Conservation (phyloP, 2,329 filamentous ascomycete species). For the Fusarium nurragi region DNA sequence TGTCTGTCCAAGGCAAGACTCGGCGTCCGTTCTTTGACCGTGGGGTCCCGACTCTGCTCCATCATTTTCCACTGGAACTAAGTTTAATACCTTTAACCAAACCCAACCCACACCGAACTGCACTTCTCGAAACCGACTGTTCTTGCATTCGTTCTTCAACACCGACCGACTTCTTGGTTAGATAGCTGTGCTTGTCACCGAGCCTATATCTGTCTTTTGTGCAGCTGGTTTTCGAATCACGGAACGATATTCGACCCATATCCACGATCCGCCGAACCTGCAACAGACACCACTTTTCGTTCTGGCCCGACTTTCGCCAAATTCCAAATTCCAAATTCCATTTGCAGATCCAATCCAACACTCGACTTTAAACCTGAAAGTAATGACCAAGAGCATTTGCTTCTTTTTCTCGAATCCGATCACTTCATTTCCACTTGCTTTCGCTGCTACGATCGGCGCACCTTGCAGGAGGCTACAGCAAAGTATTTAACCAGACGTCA, state of each 20-base stretch:
- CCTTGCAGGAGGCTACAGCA: slow-evolving; percentile 30
- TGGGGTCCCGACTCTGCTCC: slow-evolving; percentile 26
- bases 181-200: slow-evolving; percentile 25
- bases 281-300: slow-evolving; percentile 15
- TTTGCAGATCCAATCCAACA: slow-evolving; percentile 14
- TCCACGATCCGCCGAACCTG: slow-evolving; percentile 20
- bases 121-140: slow-evolving; percentile 19
- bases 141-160: slow-evolving; percentile 32
- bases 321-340: slow-evolving; percentile 22
- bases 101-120: slow-evolving; percentile 21
- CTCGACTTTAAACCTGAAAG: slow-evolving; percentile 36
- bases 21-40: slow-evolving; percentile 36
- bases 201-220: slow-evolving; percentile 17
- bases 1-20: slow-evolving; percentile 36
- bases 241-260: slow-evolving; percentile 17
- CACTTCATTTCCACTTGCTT: slow-evolving; percentile 18
- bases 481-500: slow-evolving; percentile 32
- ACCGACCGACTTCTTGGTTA: slow-evolving; percentile 21
- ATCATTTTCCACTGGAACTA: slow-evolving; percentile 28
- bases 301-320: slow-evolving; percentile 1
- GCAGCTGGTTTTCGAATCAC: slow-evolving; percentile 16
- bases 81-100: slow-evolving; percentile 11
- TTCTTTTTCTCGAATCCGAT: slow-evolving; percentile 16
- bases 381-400: slow-evolving; percentile 42
- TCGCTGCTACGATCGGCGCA: slow-evolving; percentile 33